Percentiles rank a stretch among this genome's conserved stretches.
phyloP scores from a whole-genome alignment of 768 basidiomycete genomes.

The Clitopilus passeckerianus region DNA sequence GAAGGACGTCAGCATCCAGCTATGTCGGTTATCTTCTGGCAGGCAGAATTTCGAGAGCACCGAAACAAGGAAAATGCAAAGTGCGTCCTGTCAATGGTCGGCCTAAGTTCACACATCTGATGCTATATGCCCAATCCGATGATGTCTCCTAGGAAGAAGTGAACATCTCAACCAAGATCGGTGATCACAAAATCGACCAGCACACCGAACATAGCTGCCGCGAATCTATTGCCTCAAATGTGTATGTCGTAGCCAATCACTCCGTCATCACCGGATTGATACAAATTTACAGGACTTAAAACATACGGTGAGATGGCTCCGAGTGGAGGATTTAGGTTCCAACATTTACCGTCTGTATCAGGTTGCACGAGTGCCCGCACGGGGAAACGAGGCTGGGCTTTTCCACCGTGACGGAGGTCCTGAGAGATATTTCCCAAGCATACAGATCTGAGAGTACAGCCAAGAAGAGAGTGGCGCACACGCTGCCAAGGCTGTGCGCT shows the following conservation, averaged over 20 bases:
- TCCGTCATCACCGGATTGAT: not conserved
- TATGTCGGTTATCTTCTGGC: too few species aligned
- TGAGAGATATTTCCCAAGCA: not conserved
- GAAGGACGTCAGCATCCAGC: too few species aligned
- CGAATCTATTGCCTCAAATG: not conserved
- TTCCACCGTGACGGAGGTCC: not conserved
- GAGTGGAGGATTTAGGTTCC: not conserved
- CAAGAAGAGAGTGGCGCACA: not conserved
- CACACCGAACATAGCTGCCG: not conserved
- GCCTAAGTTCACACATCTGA: too few species aligned
- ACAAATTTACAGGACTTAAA: not conserved
- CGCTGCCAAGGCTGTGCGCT: not conserved
- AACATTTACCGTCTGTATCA: not conserved
- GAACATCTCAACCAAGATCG: too few species aligned
- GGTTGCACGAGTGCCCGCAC: not conserved
- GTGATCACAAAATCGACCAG: not conserved
- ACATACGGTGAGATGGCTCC: not conserved
- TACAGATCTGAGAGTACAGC: not conserved
- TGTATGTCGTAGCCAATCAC: not conserved
- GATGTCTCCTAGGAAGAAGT: too few species aligned
- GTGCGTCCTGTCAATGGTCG: too few species aligned
- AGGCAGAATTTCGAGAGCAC: too few species aligned
- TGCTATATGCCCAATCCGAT: too few species aligned
- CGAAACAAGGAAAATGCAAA: too few species aligned
- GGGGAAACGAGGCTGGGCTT: not conserved